phyloP scores from a whole-genome alignment of 352 stramenopile genomes.

The Phytophthora fragariae region DNA sequence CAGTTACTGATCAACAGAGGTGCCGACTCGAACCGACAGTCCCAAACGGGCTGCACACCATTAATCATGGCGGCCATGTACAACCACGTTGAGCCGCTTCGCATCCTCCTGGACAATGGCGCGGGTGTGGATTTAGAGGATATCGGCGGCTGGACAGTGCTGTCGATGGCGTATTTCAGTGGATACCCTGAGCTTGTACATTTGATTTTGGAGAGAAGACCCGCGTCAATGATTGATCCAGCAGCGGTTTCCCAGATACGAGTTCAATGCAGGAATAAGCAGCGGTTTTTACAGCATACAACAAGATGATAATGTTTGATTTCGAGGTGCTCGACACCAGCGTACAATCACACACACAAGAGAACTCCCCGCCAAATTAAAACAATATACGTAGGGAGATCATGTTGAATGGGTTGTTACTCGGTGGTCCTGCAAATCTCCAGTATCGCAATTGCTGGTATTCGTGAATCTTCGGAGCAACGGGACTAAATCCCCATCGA shows the following conservation, averaged over 20 bases:
- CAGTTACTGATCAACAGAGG: conserved; percentile 4
- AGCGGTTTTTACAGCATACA: no score
- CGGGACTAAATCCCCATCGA: no score
- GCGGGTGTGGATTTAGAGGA: background rate
- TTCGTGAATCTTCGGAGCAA: no score
- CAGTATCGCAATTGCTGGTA: no score
- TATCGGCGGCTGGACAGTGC: background rate
- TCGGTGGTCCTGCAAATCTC: no score
- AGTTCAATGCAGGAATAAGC: no score
- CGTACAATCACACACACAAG: no score
- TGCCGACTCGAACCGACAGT: conserved; percentile 2
- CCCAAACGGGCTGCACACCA: background rate
- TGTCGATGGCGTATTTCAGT: conserved; percentile 7
- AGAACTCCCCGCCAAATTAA: no score
- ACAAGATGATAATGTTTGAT: no score
- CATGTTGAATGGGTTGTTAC: no score
- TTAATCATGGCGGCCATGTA: conserved; percentile 5
- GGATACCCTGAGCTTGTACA: conserved; percentile 8
- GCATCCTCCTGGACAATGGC: background rate
- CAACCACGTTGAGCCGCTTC: background rate
- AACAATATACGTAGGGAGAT: no score
- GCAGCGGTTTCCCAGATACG: background rate
- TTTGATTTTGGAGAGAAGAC: conserved; percentile 1
- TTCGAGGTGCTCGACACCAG: no score
- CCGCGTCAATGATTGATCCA: background rate